These are phyloP conservation scores for cucumber (Cucumis sativus) DNA, from an alignment of 306 rosid species.

Conservation along the genomic window DNA sequence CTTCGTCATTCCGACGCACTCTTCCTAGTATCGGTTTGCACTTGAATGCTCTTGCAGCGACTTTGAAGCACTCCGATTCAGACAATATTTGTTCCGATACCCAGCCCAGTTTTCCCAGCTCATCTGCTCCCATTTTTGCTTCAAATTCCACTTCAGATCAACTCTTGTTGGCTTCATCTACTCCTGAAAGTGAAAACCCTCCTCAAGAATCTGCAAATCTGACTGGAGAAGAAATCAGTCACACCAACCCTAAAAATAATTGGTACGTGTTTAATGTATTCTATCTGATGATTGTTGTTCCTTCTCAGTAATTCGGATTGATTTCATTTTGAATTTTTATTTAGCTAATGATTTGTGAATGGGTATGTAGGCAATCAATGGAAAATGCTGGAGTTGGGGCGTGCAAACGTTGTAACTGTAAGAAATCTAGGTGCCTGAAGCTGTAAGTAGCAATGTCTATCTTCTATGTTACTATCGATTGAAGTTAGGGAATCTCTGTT, in stretches of 20 bases:
- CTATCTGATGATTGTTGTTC: background rate
- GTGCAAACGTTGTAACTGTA: slow-evolving; percentile 84
- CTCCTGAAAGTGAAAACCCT: slow-evolving; percentile 42
- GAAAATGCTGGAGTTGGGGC: slow-evolving; percentile 42
- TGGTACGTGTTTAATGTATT: slow-evolving; percentile 22
- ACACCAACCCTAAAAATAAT: slow-evolving; percentile 61
- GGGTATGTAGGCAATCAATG: slow-evolving; percentile 46
- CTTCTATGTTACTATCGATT: background rate
- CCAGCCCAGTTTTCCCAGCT: slow-evolving; percentile 24
- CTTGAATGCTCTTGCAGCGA: slow-evolving; percentile 63
- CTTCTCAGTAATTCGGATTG: background rate
- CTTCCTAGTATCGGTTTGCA: slow-evolving; percentile 69
- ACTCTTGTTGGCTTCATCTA: slow-evolving; percentile 21
- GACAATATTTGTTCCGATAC: slow-evolving; percentile 33
- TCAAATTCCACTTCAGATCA: slow-evolving; percentile 27
- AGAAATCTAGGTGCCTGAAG: slow-evolving; percentile 87
- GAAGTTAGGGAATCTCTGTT: too few relatives aligned
- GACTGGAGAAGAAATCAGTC: slow-evolving; percentile 44
- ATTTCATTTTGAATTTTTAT: slow-evolving; percentile 4
- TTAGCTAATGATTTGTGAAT: slow-evolving; percentile 4
- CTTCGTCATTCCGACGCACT: slow-evolving; percentile 27
- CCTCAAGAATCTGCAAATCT: slow-evolving; percentile 24
- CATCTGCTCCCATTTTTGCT: slow-evolving; percentile 24
- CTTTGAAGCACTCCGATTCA: slow-evolving; percentile 18
- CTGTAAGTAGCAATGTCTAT: slow-evolving; percentile 38